These are phyloP conservation scores for Cinnamomum chago DNA, from an alignment of 164 flowering plant species.

Conservation along the genomic window DNA sequence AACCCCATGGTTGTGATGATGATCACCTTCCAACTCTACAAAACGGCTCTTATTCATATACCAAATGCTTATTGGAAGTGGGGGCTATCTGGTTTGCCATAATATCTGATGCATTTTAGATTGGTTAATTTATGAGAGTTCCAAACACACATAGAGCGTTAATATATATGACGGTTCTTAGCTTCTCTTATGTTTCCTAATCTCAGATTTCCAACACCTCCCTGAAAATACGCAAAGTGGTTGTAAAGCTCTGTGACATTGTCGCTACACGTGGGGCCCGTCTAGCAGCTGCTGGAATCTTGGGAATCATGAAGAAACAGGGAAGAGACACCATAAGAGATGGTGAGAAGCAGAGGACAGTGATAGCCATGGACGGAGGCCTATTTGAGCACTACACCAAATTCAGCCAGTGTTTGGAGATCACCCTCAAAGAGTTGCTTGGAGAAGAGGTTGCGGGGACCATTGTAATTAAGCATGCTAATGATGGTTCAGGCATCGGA, in stretches of 20 bases:
- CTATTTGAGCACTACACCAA: slow-evolving; percentile 76
- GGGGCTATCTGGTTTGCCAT: background rate
- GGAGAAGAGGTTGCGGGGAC: slow-evolving; percentile 49
- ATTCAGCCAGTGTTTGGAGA: slow-evolving; percentile 56
- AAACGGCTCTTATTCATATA: background rate
- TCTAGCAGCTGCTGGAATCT: slow-evolving; percentile 87
- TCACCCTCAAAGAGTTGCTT: slow-evolving; percentile 64
- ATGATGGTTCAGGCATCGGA: slow-evolving; percentile 93
- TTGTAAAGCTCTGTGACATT: slow-evolving; percentile 75
- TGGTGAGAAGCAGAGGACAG: slow-evolving; percentile 58
- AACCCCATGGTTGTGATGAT: background rate
- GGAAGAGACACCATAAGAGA: slow-evolving; percentile 61
- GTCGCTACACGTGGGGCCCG: slow-evolving; percentile 85
- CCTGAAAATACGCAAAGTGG: slow-evolving; percentile 61
- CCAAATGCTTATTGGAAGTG: background rate
- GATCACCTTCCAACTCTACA: background rate
- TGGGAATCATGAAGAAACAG: slow-evolving; percentile 79
- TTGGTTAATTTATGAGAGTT: background rate
- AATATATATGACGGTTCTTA: background rate
- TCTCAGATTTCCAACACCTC: slow-evolving; percentile 71
- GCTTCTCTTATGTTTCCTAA: background rate
- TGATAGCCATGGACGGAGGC: slow-evolving; percentile 86
- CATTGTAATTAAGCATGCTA: slow-evolving; percentile 50
- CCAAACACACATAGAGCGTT: background rate
- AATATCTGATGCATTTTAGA: background rate